Base-by-base conservation (phyloP, 345 rosid species). In the Brassica cretica region DNA sequence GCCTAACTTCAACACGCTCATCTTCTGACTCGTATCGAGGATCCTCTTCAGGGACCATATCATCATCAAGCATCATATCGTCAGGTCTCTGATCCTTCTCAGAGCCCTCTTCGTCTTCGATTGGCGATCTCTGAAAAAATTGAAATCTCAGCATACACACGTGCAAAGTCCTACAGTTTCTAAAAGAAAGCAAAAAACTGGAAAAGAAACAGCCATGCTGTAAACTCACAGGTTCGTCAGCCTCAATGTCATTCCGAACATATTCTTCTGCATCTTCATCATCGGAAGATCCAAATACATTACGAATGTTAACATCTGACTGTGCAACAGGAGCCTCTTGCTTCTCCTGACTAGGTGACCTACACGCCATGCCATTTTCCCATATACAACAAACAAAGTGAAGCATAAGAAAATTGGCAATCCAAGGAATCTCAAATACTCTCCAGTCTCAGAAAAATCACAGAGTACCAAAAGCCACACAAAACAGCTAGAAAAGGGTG, bases 231-330 rank as follows among this genome's bases (percentile, higher is more conserved):
- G 76, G 84, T 81, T 80, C 84, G 79, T 91, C 94, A 25, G 77
- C 89, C 68, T 86, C 97, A 59, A 89, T 76, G 70, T 91, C 94
- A 83, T 89, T 83, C 73, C 75, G 89, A 78, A 86, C 89, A 84
- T 88, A 95, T 27, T 82, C 94, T 63, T 82, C 88, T 15, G 72
- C 91, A 32, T 93, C 99, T 78, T 95, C 99, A 58, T 95, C 99
- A 77, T 95, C 99, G 32, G 98, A 93, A 60, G 89, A 97, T 69
- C 99, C 99, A 85, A 95, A 95, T 53, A 95, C 99, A 86, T 95
- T 96, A 74, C 99, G 97, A 76, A 95, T 91, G 82, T 93, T 96
- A 49, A 89, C 92, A 15, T 89, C 89, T 18, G 98, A 83, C 24
- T 82, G 91, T 63, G 86, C 78, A 79, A 80, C 80, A 59, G 84